phyloP scores from a whole-genome alignment of 1,139 yeast species.

The Candida labiduridarum region DNA sequence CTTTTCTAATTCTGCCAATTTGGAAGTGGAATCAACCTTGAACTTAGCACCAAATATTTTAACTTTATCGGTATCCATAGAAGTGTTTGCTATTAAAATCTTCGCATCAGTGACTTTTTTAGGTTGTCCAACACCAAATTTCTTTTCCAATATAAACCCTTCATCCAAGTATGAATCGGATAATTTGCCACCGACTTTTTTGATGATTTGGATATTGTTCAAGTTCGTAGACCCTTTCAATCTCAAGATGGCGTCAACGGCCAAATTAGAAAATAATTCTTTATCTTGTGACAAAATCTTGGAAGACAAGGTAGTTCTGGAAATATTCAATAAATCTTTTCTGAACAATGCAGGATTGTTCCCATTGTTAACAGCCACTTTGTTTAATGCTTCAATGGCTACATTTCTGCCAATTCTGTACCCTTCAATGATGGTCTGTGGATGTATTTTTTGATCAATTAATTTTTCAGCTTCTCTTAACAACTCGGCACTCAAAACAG shows the following conservation, averaged over 20 bases:
- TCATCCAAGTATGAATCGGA: constrained; percentile 93
- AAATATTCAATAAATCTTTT: constrained; percentile 79
- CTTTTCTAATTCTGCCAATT: constrained; percentile 91
- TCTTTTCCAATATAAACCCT: constrained; percentile 89
- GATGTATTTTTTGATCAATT: constrained; percentile 91
- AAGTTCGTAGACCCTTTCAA: constrained; percentile 92
- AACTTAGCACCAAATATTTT: constrained; percentile 97
- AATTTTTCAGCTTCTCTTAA: constrained; percentile 94
- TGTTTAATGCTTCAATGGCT: constrained; percentile 79
- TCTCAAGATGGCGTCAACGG: constrained; percentile 92
- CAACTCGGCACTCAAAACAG: constrained; percentile 89
- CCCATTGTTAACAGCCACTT: constrained; percentile 76
- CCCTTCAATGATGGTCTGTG: constrained; percentile 97
- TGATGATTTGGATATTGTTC: constrained; percentile 91
- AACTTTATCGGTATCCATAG: constrained; percentile 97
- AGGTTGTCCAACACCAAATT: constrained; percentile 93
- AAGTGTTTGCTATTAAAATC: constrained; percentile 90
- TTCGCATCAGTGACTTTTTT: constrained; percentile 80
- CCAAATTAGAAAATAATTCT: constrained; percentile 82
- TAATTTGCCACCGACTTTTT: constrained; percentile 90
- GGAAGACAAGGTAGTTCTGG: constrained; percentile 91
- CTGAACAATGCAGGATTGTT: constrained; percentile 64
- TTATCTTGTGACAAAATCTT: constrained; percentile 95
- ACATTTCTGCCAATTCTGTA: constrained; percentile 84
- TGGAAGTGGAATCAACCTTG: constrained; percentile 92